Conservation (phyloP, 331 rosid species). For the Erythrophleum ivorense region DNA sequence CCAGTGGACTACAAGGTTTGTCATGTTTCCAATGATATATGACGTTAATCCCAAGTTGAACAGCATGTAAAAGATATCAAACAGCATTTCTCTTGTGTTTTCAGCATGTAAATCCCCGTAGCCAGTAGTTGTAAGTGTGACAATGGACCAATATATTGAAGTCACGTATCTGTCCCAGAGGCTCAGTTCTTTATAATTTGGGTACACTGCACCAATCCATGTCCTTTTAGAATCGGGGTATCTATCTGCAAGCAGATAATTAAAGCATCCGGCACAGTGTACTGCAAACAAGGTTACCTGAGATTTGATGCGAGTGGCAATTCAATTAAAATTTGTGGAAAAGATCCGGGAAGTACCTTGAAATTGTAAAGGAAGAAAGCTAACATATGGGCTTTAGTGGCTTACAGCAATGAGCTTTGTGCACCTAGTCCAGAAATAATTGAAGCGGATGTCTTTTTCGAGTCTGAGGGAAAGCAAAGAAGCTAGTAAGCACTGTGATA, state of each 20-base stretch:
- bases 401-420: slow-evolving; percentile 67
- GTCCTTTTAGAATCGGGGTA: slow-evolving; percentile 65
- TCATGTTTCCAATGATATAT: slow-evolving; percentile 93
- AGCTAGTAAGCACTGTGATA: slow-evolving; percentile 27
- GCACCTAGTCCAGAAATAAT: slow-evolving; percentile 80
- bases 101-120: slow-evolving; percentile 90
- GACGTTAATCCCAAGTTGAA: slow-evolving; percentile 84
- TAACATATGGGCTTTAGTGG: slow-evolving; percentile 19
- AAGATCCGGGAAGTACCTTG: neutral
- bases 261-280: slow-evolving; percentile 72
- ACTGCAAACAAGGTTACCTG: slow-evolving; percentile 79
- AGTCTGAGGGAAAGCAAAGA: slow-evolving; percentile 47
- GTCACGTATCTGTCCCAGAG: slow-evolving; percentile 72
- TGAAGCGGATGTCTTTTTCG: slow-evolving; percentile 76
- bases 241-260: slow-evolving; percentile 71
- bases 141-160: slow-evolving; percentile 85
- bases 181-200: slow-evolving; percentile 68
- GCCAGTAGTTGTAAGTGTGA: slow-evolving; percentile 91
- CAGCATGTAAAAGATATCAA: slow-evolving; percentile 70
- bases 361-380: slow-evolving; percentile 3
- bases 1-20: slow-evolving; percentile 89
- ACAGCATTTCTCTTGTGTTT: slow-evolving; percentile 75
- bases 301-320: slow-evolving; percentile 21
- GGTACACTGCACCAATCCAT: slow-evolving; percentile 84
- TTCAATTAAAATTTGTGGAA: slow-evolving; percentile 3